Evolutionary conservation across 305 asterid genomes (phyloP).

Genomic region (Fraxinus platypoda): DNA sequence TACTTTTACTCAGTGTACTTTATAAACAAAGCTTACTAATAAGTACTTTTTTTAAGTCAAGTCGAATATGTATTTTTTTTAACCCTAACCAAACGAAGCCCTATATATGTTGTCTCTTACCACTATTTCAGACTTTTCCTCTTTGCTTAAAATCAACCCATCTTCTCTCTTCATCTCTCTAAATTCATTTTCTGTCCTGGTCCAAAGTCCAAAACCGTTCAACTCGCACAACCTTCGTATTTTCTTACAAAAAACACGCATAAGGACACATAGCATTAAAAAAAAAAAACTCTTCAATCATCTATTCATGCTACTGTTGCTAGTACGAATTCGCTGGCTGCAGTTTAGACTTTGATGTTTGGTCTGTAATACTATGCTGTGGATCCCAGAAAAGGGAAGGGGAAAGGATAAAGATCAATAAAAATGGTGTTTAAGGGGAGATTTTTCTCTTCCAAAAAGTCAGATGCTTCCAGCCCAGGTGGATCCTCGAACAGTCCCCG

Average conservation of each 20-base stretch:
- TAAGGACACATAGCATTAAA: background rate
- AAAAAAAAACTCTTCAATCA: background rate
- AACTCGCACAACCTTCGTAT: background rate
- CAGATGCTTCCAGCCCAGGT: slow-evolving; percentile 82
- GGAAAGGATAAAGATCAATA: background rate
- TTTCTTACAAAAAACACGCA: background rate
- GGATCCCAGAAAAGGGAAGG: background rate
- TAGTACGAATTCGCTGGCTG: background rate
- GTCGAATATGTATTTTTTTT: background rate
- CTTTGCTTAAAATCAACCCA: background rate
- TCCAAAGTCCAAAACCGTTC: slow-evolving; percentile 5
- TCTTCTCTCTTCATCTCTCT: slow-evolving; percentile 2
- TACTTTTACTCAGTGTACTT: background rate
- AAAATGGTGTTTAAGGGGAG: slow-evolving; percentile 93
- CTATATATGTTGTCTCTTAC: background rate
- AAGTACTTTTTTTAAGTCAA: background rate
- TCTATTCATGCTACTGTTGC: background rate
- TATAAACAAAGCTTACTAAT: no score
- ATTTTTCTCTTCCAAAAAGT: slow-evolving; percentile 87
- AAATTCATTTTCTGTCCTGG: background rate
- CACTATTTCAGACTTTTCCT: background rate
- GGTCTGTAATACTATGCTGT: background rate
- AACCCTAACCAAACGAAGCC: background rate
- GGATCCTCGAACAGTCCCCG: slow-evolving; percentile 91
- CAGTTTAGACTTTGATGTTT: background rate